Evolutionary conservation across 169 alveolate genomes (phyloP).

Genomic region (Plasmodium knowlesi): DNA sequence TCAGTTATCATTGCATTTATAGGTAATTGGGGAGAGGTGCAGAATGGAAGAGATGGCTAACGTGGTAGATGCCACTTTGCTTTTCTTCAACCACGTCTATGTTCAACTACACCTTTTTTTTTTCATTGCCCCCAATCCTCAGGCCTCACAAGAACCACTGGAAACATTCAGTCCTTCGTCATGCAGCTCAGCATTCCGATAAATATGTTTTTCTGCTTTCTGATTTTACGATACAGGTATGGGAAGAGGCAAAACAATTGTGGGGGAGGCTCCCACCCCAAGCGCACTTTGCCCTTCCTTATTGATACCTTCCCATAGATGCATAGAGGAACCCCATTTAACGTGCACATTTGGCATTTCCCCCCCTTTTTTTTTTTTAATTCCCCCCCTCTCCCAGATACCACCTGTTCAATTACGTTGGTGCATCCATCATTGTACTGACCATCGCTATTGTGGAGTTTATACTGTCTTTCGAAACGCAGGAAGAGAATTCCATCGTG

Average conservation of each 20-base stretch:
- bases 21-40: conserved; percentile 10
- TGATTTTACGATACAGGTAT: conserved; percentile 46
- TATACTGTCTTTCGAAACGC: conserved; percentile 58
- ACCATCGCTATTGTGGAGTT: conserved; percentile 53
- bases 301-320: background rate
- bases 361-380: background rate
- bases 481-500: conserved; percentile 54
- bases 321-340: background rate
- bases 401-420: conserved; percentile 45
- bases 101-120: background rate
- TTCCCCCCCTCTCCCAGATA: conserved; percentile 4
- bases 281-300: background rate
- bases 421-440: conserved; percentile 37
- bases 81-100: background rate
- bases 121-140: background rate
- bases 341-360: background rate
- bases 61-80: background rate
- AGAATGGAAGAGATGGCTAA: background rate
- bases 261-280: background rate
- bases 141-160: conserved; percentile 68
- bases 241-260: no score
- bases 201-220: conserved; percentile 55
- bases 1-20: conserved; percentile 33
- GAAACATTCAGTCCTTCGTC: conserved; percentile 59
- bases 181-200: conserved; percentile 46